Evolutionary conservation across 2,329 filamentous ascomycete genomes (phyloP).

Genomic region (Phaeosphaeria sp.): DNA sequence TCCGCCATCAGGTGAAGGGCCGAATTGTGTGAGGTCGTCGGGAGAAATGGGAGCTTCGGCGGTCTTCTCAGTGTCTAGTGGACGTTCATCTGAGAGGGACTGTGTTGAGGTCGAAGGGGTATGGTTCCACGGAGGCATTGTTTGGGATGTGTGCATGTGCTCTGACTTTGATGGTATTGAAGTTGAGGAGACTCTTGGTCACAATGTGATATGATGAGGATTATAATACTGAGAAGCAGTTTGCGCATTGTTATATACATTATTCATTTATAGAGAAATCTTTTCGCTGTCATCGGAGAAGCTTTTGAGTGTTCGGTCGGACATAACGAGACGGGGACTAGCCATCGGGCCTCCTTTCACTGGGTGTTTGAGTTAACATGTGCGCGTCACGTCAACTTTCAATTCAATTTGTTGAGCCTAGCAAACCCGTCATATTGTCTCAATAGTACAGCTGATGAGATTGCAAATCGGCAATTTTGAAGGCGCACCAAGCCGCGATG

Average conservation of each 20-base stretch:
- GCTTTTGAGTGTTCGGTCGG: constrained; percentile 3
- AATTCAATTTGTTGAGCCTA: no score
- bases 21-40: constrained; percentile 30
- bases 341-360: neutral
- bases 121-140: neutral
- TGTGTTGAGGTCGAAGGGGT: neutral
- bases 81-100: neutral
- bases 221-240: neutral
- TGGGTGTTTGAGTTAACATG: neutral
- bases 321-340: constrained; percentile 4
- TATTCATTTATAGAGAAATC: neutral
- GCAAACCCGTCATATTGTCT: no score
- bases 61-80: neutral
- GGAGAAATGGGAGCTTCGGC: neutral
- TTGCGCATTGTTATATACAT: constrained; percentile 1
- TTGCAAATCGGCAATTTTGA: no score
- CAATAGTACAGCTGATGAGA: no score
- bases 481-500: no score
- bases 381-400: no score
- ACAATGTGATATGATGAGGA: neutral
- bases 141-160: neutral
- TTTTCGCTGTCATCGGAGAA: neutral
- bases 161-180: neutral
- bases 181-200: neutral
- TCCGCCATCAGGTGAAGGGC: constrained; percentile 44